Conservation (phyloP, 805 yeast species). For the Lipomyces chichibuensis region DNA sequence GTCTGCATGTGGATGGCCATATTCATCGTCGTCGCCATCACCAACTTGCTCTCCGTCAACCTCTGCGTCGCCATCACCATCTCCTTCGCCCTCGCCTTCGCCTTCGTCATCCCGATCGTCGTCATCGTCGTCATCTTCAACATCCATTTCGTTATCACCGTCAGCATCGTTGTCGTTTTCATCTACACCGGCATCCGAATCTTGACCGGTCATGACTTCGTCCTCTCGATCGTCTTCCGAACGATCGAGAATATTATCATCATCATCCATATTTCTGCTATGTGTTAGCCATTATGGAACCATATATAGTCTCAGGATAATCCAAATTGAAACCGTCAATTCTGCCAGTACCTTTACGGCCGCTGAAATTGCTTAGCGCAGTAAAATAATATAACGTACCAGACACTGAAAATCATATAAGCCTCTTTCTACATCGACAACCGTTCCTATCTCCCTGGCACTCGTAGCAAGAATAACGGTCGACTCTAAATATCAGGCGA, state of each 20-base stretch:
- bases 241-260: constrained; percentile 36
- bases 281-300: background rate
- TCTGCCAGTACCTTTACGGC: background rate
- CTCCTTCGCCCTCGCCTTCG: constrained; percentile 39
- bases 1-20: constrained; percentile 24
- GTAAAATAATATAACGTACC: background rate
- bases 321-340: background rate
- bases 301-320: background rate
- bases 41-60: constrained; percentile 38
- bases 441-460: background rate
- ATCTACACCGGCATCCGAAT: constrained; percentile 27
- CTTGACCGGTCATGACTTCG: constrained; percentile 29
- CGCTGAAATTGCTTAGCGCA: background rate
- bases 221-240: constrained; percentile 35
- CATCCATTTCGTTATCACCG: constrained; percentile 42
- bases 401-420: background rate
- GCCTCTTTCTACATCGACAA: background rate
- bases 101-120: constrained; percentile 37
- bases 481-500: no score
- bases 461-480: no score
- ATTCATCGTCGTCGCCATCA: constrained; percentile 35
- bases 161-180: constrained; percentile 40
- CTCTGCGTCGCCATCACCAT: constrained; percentile 40
- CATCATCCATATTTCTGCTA: constrained; percentile 39
- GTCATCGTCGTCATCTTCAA: constrained; percentile 42